Evolutionary conservation across 306 rosid genomes (phyloP), one percentile per base, ranked within the genome.

Genomic region (Begonia peltatifolia): DNA sequence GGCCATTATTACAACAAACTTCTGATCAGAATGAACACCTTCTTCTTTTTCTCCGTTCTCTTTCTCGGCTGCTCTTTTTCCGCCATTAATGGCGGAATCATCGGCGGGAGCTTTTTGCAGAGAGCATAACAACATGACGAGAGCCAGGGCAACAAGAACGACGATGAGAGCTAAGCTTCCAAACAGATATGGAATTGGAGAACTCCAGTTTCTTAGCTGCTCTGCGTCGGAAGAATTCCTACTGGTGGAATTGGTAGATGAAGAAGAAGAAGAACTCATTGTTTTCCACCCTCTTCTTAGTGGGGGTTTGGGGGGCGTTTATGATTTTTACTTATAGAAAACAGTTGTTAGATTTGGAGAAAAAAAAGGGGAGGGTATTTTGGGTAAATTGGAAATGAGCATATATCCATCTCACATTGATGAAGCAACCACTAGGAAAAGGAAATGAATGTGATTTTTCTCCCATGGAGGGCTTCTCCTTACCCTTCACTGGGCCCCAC

Each of bases 1-100:
- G 0, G 95, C 80, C 95, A 89, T 82, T 17, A 84, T 72, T 11
- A 84, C 95, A 54, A 82, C 81, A 41, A 82, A 63, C 60, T 73
- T 68, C 3, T 84, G 74, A 56, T 76, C 77, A 0, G 62, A 58
- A 59, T 42, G 30, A 12, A 30, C 38, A 30, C 38, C 38, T 8
- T 11, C 41, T 25, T 59, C 63, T 30, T 59, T 54, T 30, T 0
- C 30, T 41, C 41, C 69, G 52, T 41, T 42, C 30, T 58, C 50
- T 50, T 42, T 46, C 61, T 17, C 61, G 13, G 38, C 36, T 47
- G 67, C 18, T 42, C 65, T 56, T 59, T 60, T 61, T 11, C 80
- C 77, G 9, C 62, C 68, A 14, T 56, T 53, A n/a, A 5, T 8
- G 2, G n/a, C 12, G 2, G 57, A 12, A 1, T 63, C 17, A 20